A percentile compares a stretch with the other conserved stretches of the same genome.
phyloP scores from a whole-genome alignment of 2,329 filamentous ascomycete species.

The Teratosphaeria viscida region DNA sequence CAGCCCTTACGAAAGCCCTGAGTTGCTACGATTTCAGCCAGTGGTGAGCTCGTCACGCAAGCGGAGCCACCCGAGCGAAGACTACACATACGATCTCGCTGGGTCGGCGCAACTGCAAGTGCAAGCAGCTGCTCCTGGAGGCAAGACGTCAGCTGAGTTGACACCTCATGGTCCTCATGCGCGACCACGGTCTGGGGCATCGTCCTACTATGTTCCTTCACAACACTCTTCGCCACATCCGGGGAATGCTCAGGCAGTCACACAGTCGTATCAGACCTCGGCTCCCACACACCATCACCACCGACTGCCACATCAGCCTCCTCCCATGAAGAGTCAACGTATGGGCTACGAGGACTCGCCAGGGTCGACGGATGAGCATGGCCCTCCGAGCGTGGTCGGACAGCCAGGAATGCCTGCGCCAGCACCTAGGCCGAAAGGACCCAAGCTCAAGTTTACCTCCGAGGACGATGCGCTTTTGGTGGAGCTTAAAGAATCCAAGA shows the following conservation, averaged over 20 bases:
- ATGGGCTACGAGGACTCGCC: conserved; percentile 42
- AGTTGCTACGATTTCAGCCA: conserved; percentile 24
- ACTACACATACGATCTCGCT: conserved; percentile 30
- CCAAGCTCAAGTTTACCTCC: conserved; percentile 87
- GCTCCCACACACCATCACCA: conserved; percentile 60
- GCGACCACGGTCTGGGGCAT: conserved; percentile 12
- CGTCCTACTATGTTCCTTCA: conserved; percentile 13
- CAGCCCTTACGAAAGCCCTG: conserved; percentile 20
- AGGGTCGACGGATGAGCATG: conserved; percentile 33
- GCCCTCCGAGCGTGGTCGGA: conserved; percentile 76
- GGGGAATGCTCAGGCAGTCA: conserved; percentile 11
- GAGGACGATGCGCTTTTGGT: conserved; percentile 83
- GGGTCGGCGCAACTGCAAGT: conserved; percentile 28
- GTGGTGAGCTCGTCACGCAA: conserved; percentile 25
- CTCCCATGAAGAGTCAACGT: conserved; percentile 55
- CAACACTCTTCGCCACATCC: conserved; percentile 15
- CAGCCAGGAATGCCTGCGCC: conserved; percentile 79
- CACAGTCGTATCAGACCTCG: conserved; percentile 27
- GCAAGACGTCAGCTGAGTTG: conserved; percentile 29
- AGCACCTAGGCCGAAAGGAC: conserved; percentile 68
- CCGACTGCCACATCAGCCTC: conserved; percentile 62
- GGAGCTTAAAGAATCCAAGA: conserved; percentile 88
- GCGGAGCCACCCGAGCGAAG: conserved; percentile 31
- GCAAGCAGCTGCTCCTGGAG: not conserved
- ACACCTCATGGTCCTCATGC: conserved; percentile 22